Conservation (phyloP, 163 green algal genomes). For the Scenedesmus sp. region DNA sequence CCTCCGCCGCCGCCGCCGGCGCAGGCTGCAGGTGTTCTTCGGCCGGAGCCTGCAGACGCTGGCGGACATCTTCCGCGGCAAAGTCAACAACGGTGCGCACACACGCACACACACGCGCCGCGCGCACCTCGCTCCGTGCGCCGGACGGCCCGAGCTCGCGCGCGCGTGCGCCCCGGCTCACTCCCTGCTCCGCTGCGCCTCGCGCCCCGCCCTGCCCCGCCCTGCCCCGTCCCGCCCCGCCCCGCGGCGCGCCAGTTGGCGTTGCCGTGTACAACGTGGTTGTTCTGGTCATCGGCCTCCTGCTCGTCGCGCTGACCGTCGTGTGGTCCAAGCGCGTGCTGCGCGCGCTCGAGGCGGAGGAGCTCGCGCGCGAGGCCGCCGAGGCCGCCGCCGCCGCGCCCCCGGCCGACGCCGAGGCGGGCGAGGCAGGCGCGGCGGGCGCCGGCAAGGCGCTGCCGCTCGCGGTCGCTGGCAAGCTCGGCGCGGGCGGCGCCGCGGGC, state of each 20-base stretch:
- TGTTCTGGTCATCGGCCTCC: constrained; percentile 12
- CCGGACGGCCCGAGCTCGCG: too few species aligned
- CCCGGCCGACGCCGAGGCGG: background rate
- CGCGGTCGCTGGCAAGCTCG: background rate
- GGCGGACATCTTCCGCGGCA: constrained; percentile 31
- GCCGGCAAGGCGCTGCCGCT: background rate
- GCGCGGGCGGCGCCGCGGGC: background rate
- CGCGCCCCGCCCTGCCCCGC: too few species aligned
- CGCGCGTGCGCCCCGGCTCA: too few species aligned
- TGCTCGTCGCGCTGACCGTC: constrained; percentile 6
- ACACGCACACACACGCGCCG: too few species aligned
- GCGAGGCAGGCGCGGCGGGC: background rate
- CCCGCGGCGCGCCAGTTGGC: too few species aligned
- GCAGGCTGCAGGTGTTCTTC: constrained; percentile 26
- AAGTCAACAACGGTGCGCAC: background rate
- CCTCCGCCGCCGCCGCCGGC: background rate
- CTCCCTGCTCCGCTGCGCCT: too few species aligned
- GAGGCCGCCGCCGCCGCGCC: background rate
- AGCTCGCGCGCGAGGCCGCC: background rate
- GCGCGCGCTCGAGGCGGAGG: constrained; percentile 1
- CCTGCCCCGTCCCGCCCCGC: too few species aligned
- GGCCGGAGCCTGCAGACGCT: constrained; percentile 21
- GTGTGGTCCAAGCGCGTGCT: constrained; percentile 4
- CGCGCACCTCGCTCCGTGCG: too few species aligned
- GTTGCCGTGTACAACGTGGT: constrained; percentile 33